phyloP scores from a whole-genome alignment of 2,329 filamentous ascomycete genomes.

The Pleochaeta shiraiana region DNA sequence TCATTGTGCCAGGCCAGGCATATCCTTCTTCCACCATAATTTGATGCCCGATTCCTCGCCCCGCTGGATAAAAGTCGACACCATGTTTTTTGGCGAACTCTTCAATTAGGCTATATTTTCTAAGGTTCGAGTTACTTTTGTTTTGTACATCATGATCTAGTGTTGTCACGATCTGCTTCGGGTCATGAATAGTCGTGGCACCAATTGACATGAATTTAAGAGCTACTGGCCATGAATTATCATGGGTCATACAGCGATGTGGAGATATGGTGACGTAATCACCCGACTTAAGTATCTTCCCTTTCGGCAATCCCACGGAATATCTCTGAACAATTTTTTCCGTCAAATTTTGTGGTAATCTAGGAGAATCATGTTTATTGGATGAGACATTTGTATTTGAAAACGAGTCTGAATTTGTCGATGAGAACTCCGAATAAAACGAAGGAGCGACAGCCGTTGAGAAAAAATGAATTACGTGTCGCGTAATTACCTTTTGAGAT shows the following conservation, averaged over 20 bases:
- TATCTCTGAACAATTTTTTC: slow-evolving; percentile 85
- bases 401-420: no score
- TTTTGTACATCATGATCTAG: slow-evolving; percentile 84
- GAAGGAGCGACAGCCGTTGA: no score
- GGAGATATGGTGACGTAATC: slow-evolving; percentile 67
- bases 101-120: slow-evolving; percentile 67
- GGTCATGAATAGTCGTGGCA: slow-evolving; percentile 48
- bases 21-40: slow-evolving; percentile 74
- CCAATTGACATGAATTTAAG: slow-evolving; percentile 66
- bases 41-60: slow-evolving; percentile 73
- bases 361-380: slow-evolving; percentile 17
- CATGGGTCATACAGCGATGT: slow-evolving; percentile 64
- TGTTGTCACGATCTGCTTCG: slow-evolving; percentile 57
- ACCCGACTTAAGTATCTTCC: slow-evolving; percentile 54
- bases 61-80: slow-evolving; percentile 55
- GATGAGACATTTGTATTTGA: no score
- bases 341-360: slow-evolving; percentile 50
- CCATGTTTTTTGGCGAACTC: slow-evolving; percentile 62
- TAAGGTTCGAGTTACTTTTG: slow-evolving; percentile 51
- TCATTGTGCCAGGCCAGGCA: slow-evolving; percentile 68
- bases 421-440: slow-evolving; percentile 28
- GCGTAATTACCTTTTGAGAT: no score
- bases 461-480: no score
- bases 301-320: slow-evolving; percentile 49
- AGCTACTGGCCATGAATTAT: slow-evolving; percentile 59